Evolutionary conservation across 805 yeast genomes (phyloP), one percentile per base, ranked within the genome.

Genomic region (Yarrowia bubula): DNA sequence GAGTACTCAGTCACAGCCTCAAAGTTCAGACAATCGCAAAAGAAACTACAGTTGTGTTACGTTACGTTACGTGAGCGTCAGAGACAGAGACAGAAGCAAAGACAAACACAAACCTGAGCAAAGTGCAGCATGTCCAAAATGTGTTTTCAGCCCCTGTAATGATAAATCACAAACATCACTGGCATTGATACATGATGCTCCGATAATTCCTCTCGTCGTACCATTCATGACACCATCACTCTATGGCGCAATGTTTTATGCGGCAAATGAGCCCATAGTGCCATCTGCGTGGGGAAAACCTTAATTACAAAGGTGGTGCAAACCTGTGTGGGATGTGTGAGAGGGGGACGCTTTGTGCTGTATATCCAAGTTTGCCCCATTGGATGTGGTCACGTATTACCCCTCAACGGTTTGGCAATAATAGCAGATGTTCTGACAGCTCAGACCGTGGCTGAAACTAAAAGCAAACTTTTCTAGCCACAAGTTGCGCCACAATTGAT

Each of bases 171-270:
- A 22, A 22, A 22, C 28, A 22, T 22, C 28, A 3, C 28, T 22
- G 28, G 4, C 28, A 22, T 22, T 22, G 28, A 22, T 5, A 22
- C 28, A 22, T 22, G 4, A 22, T 35, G 13, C 3, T 35, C 38
- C 10, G 38, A 11, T 35, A 35, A 4, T 35, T 9, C 13, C 38
- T 4, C 38, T 9, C 38, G 31, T 28, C 35, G 35, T 44, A 46
- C 51, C 51, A 46, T 46, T 32, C 37, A 48, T 48, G 13, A 18
- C 8, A 33, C 55, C 55, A 48, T 48, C 28, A 13, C 8, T 41
- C 46, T 22, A 39, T 53, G 61, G 61, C 46, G 46, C 61, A 28
- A 53, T 53, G 43, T 39, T 53, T 39, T 53, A 53, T 39, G 61
- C 46, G 46, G 42, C 37, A 31, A 15, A 28, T 53, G 37, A 38